Evolutionary conservation across 257 asterid species (phyloP), one percentile per base, ranked within the genome.

Genomic region (Lithospermum erythrorhizon): DNA sequence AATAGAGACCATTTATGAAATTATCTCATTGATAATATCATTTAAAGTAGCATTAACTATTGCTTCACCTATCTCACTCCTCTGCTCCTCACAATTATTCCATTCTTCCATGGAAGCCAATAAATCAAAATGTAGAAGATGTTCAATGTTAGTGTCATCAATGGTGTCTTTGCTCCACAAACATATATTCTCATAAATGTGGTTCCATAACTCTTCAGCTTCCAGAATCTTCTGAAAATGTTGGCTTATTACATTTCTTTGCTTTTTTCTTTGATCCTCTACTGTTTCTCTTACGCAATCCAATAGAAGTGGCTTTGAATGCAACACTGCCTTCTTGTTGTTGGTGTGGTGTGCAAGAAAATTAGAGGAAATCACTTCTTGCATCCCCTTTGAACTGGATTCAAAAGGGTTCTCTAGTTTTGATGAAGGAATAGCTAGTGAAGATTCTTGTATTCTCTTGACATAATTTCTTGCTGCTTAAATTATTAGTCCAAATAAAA

Each of bases 191-290:
- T 84, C 84, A 52, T 84, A 80, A 0, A 84, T 76, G 35, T 55
- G 73, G 59, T 81, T 82, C 91, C 95, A 78, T 1, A 87, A 76
- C 70, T 87, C 76, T 23, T 90, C 94, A 14, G 85, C 68, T 56
- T 82, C 94, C 70, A 81, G 57, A 1, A 81, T 77, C 64, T 58
- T 74, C 68, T 75, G 85, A 56, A 68, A 61, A 21, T 72, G 74
- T 52, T 67, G 63, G 29, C 65, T 6, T 35, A 35, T 6, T 35
- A 35, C 45, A 35, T 35, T 35, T 35, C 45, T 55, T 65, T 66
- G 23, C 13, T 59, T 70, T 30, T 51, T 58, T 59, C 78, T 72
- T 14, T 83, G 70, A 27, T 57, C 76, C 66, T 82, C 87, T 7
- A 79, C 79, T 59, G 81, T 83, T 59, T 82, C 94, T 55, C 76